Base-by-base conservation (phyloP, 495 filamentous ascomycete genomes). In the Parmelia sp. region DNA sequence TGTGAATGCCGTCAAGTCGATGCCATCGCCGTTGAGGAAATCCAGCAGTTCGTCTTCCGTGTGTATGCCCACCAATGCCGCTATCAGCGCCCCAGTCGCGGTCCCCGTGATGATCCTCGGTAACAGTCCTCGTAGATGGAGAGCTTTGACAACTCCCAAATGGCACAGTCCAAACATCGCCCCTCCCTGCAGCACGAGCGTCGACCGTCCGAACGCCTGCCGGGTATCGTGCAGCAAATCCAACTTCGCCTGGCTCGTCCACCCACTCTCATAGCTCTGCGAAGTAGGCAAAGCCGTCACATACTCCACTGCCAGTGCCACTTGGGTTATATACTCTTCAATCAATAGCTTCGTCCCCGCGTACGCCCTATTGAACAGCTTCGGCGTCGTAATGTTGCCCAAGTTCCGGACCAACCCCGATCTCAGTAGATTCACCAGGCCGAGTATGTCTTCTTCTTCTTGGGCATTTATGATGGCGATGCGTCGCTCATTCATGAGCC, bases 101-200 rank as follows among this genome's bases (percentile, higher is more conserved):
- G 90, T 96, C 0, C 93, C 93, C 3, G 90, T 90, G 66, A 97
- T 94, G 66, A 97, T 95, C 12, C 92, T 82, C 21, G 93, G 93
- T 36, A 97, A 75, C 17, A 96, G 75, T 1, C 90, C 92, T n/a
- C 88, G 80, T 17, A 91, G 75, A 76, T 95, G 90, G 55, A 97
- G 74, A 2, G 92, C 92, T 70, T 91, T 95, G 57, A 96, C 89
- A 0, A 97, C 90, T 2, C 93, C 93, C 1, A 97, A 71, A 75
- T 97, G 93, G 68, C 91, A 96, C 9, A 96, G 75, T 0, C 92
- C 93, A 69, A 97, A 97, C 42, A 94, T 92, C 36, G 91, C 88
- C 4, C 93, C 93, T 27, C 93, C 93, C 71, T 96, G 92, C 6
- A 97, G 74, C 17, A 96, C 88, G 55, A 97, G 78, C 3, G 90